Evolutionary conservation across 139 green algal species (phyloP).

Genomic region (Coelastrella sp.): DNA sequence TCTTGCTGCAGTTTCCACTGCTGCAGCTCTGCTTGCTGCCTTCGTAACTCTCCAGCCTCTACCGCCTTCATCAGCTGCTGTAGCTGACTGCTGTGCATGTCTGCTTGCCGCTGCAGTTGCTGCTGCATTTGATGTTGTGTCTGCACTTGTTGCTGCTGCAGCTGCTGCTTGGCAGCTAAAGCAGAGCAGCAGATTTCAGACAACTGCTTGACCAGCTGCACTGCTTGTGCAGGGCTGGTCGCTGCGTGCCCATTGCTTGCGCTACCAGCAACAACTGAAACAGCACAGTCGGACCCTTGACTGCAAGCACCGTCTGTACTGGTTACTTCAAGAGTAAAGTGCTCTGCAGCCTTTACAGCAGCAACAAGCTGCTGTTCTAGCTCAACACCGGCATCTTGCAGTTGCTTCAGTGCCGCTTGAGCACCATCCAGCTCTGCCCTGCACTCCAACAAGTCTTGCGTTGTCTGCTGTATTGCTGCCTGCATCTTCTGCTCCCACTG

Average conservation of each 20-base stretch:
- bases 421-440: background rate
- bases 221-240: background rate
- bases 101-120: slow-evolving; percentile 13
- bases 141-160: background rate
- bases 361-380: slow-evolving; percentile 15
- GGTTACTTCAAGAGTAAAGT: background rate
- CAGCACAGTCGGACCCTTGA: background rate
- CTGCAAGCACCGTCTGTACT: no score
- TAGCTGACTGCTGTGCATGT: background rate
- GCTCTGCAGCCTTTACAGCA: background rate
- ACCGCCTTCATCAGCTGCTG: slow-evolving; percentile 16
- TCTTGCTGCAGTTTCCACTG: slow-evolving; percentile 35
- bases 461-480: background rate
- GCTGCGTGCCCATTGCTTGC: background rate
- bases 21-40: slow-evolving; percentile 19
- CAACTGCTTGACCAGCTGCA: background rate
- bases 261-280: background rate
- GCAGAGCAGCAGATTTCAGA: background rate
- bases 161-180: background rate
- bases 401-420: slow-evolving; percentile 9
- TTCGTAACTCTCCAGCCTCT: background rate
- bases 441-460: background rate
- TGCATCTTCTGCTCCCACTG: slow-evolving; percentile 6
- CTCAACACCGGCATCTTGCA: background rate
- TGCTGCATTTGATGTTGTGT: background rate